phyloP scores from a whole-genome alignment of 2,329 filamentous ascomycete species.

The Cercospora sesami region DNA sequence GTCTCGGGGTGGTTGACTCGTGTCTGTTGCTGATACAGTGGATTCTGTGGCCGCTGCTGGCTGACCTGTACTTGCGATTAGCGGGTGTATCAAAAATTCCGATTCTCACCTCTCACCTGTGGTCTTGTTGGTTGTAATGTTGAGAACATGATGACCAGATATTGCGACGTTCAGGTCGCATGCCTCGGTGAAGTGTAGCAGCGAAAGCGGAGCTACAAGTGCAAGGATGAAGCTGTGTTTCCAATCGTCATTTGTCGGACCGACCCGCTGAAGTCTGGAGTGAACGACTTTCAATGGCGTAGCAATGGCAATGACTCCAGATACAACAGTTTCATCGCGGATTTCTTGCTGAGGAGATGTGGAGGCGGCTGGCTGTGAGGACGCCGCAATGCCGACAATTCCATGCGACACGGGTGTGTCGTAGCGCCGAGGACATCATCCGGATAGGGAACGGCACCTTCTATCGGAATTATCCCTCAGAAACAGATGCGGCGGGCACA shows the following conservation, averaged over 20 bases:
- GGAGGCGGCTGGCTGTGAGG: slow-evolving; percentile 20
- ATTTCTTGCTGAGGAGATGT: slow-evolving; percentile 15
- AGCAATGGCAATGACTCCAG: neutral
- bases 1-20: slow-evolving; percentile 35
- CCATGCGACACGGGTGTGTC: slow-evolving; percentile 11
- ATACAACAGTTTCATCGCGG: neutral
- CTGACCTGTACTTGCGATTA: slow-evolving; percentile 15
- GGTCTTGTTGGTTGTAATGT: slow-evolving; percentile 22
- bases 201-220: slow-evolving; percentile 13
- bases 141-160: slow-evolving; percentile 19
- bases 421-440: slow-evolving; percentile 45
- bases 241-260: slow-evolving; percentile 5
- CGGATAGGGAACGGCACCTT: slow-evolving; percentile 78
- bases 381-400: slow-evolving; percentile 23
- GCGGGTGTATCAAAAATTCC: neutral
- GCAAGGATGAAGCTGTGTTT: slow-evolving; percentile 8
- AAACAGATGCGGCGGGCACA: slow-evolving; percentile 44
- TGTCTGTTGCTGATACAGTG: slow-evolving; percentile 35
- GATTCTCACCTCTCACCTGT: slow-evolving; percentile 13
- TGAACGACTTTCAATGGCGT: neutral
- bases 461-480: slow-evolving; percentile 69
- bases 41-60: slow-evolving; percentile 19
- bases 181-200: slow-evolving; percentile 13
- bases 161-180: neutral
- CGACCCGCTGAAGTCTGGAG: slow-evolving; percentile 1